These are phyloP conservation scores for Aeschynomene evenia DNA, from an alignment of 306 rosid genomes.

Conservation along the genomic window DNA sequence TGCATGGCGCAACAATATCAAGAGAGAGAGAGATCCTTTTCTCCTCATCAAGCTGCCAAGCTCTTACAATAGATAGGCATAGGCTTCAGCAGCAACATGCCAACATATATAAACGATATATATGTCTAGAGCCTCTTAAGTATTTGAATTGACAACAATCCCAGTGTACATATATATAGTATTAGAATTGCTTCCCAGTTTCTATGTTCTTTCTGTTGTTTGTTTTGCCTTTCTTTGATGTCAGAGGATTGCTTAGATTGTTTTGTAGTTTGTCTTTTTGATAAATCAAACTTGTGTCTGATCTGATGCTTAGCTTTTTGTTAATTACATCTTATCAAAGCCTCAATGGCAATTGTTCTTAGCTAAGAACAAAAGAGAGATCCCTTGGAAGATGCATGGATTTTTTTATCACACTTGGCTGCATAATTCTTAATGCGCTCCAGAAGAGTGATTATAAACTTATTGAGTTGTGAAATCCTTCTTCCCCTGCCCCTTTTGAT, in stretches of 20 bases:
- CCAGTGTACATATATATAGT: background rate
- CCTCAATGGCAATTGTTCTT: too few species aligned
- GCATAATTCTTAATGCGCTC: background rate
- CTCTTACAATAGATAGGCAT: background rate
- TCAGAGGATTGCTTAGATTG: background rate
- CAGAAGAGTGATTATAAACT: too few species aligned
- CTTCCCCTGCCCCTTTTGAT: background rate
- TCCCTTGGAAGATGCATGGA: background rate
- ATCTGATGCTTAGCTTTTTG: too few species aligned
- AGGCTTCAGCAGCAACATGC: slow-evolving; percentile 16
- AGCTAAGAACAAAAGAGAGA: too few species aligned
- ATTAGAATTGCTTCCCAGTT: too few species aligned
- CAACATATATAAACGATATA: too few species aligned
- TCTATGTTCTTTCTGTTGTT: background rate
- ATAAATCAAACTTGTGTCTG: background rate
- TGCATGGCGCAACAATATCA: background rate
- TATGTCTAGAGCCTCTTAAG: slow-evolving; percentile 1
- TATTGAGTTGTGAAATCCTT: too few species aligned
- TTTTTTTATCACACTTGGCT: background rate
- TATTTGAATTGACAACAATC: slow-evolving; percentile 3
- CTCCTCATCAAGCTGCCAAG: background rate
- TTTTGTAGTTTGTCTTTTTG: background rate
- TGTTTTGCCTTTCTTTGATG: slow-evolving; percentile 8
- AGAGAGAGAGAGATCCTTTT: background rate
- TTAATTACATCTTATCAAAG: too few species aligned